phyloP scores from a whole-genome alignment of 2,329 filamentous ascomycete genomes.

The Colletotrichum tabaci region DNA sequence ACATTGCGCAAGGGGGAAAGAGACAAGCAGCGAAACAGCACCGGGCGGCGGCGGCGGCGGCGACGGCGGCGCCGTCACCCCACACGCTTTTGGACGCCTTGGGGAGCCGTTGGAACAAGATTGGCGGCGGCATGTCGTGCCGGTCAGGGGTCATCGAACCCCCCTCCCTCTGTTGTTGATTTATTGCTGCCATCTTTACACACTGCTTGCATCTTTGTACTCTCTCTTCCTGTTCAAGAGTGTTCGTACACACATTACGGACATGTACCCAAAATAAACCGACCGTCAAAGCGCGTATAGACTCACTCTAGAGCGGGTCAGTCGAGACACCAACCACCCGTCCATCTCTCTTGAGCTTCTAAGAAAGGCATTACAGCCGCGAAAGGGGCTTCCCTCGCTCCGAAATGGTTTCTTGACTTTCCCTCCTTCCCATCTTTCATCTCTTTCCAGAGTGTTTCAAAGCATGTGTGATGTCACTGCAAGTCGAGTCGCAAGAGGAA shows the following conservation, averaged over 20 bases:
- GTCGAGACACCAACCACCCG: background rate
- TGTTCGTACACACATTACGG: too few species aligned
- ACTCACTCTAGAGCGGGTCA: slow-evolving; percentile 4
- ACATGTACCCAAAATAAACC: background rate
- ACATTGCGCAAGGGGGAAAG: too few species aligned
- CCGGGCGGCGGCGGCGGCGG: background rate
- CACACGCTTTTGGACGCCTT: slow-evolving; percentile 20
- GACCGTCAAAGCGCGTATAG: slow-evolving; percentile 2
- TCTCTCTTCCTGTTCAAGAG: too few species aligned
- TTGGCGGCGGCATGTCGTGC: slow-evolving; percentile 7
- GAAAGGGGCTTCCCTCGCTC: slow-evolving; percentile 19
- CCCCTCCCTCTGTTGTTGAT: background rate
- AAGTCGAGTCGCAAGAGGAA: slow-evolving; percentile 21
- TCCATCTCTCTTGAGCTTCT: background rate
- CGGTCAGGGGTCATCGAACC: slow-evolving; percentile 2
- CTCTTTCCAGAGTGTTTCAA: background rate
- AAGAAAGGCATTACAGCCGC: slow-evolving; percentile 6
- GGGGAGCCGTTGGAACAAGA: slow-evolving; percentile 23
- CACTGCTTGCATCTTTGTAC: background rate
- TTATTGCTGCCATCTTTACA: background rate
- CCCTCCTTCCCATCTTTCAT: background rate
- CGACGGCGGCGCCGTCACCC: background rate
- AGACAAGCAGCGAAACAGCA: slow-evolving; percentile 5
- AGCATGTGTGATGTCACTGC: slow-evolving; percentile 1
- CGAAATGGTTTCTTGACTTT: background rate